Conservation (phyloP, 495 filamentous ascomycete species). For the Glutinoglossum americanum region DNA sequence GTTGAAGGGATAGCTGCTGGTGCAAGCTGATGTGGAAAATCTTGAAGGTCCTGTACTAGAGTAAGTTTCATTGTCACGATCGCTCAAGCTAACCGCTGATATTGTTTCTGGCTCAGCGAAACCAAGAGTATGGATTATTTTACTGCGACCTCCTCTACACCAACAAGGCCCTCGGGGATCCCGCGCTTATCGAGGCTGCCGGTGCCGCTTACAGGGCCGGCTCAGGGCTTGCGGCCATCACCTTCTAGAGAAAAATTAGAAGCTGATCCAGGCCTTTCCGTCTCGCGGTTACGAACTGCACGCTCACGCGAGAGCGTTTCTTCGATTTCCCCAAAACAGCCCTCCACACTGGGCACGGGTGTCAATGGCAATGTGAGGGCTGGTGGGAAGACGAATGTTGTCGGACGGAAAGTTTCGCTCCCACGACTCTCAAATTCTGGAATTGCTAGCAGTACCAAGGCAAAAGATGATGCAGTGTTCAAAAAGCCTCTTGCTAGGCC, state of each 20-base stretch:
- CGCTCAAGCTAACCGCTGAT: not conserved
- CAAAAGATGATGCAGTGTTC: slow-evolving; percentile 1
- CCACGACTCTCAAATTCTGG: not conserved
- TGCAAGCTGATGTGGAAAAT: not conserved
- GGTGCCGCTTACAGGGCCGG: slow-evolving; percentile 9
- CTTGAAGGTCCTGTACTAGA: not conserved
- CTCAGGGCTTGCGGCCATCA: slow-evolving; percentile 6
- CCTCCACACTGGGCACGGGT: not conserved
- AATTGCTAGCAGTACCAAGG: not conserved
- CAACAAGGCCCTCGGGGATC: slow-evolving; percentile 11
- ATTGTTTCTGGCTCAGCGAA: not conserved
- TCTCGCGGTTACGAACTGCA: slow-evolving; percentile 10
- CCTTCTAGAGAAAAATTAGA: slow-evolving; percentile 12
- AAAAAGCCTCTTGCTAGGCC: slow-evolving; percentile 1
- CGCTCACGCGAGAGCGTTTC: not conserved
- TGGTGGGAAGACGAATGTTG: not conserved
- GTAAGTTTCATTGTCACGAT: not conserved
- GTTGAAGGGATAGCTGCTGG: not conserved
- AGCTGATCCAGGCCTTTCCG: slow-evolving; percentile 4
- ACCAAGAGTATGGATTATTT: not conserved
- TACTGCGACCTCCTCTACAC: not conserved
- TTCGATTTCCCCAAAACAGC: not conserved
- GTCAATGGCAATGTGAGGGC: not conserved
- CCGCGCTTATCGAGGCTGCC: slow-evolving; percentile 20
- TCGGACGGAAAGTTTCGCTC: not conserved